Evolutionary conservation across 2,329 filamentous ascomycete species (phyloP), one percentile per base, ranked within the genome.

Genomic region (Pseudofabraea citricarpa): DNA sequence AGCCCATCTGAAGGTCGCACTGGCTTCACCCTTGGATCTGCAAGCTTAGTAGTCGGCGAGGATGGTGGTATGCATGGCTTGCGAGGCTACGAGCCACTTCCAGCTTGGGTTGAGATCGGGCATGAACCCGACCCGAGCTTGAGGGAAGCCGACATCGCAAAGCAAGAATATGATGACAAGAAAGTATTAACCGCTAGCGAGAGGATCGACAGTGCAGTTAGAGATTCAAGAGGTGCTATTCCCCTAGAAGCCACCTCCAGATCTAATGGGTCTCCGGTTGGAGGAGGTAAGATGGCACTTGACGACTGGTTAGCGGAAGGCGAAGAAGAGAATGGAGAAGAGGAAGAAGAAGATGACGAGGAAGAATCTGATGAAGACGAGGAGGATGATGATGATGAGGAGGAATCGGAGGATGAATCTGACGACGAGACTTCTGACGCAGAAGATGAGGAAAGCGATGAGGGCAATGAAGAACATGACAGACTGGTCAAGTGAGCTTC

Each of bases 221-320:
- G 41, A 56, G 64, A 60, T 51, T 64, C 52, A 42, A 61, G 49
- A 60, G 61, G 15, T 47, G 57, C 31, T 39, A 45, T 41, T 15
- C 46, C 18, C 41, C 49, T 7, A 52, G 52, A 44, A 15, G 56
- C 48, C 39, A 65, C 64, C 7, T 65, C 61, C 29, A 76, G 68
- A 55, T 64, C 67, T 12, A 82, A 82, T 57, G 77, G 69, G 1
- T 54, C 53, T 39, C 47, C 62, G 48, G 41, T 56, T 39, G 43
- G 49, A 43, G 23, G 52, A 54, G 21, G 49, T 60, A 53, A 80
- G 31, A 95, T 95, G 75, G 88, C 84, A 16, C 68, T 98, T 49
- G 90, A 97, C 68, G 89, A 95, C 62, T 97, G 93, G 90, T 71
- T 97, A 44, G 89, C 84, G 4, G 86, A 89, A 57, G 81, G 79